Conservation (phyloP, 2,329 filamentous ascomycete species). For the Beauveria medogensis region DNA sequence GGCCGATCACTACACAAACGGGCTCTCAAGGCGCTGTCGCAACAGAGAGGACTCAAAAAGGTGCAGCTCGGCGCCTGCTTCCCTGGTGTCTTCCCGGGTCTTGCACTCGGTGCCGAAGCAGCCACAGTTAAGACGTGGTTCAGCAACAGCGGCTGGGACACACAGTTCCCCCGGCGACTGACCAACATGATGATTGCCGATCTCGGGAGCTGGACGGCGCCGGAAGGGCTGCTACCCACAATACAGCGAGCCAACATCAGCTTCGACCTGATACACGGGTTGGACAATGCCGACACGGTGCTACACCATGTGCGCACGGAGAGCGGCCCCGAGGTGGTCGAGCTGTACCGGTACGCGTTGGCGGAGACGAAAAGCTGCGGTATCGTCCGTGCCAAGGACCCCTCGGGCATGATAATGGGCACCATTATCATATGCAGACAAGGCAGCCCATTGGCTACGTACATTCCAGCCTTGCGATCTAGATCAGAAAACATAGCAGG, state of each 20-base stretch:
- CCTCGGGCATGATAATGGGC: constrained; percentile 60
- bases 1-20: constrained; percentile 83
- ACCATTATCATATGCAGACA: constrained; percentile 73
- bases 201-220: constrained; percentile 63
- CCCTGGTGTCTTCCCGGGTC: constrained; percentile 79
- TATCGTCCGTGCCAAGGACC: constrained; percentile 72
- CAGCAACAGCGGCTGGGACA: constrained; percentile 82
- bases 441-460: constrained; percentile 58
- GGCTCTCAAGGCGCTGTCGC: constrained; percentile 65
- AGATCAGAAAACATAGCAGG: constrained; percentile 56
- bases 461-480: constrained; percentile 60
- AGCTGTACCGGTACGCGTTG: constrained; percentile 71
- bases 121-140: constrained; percentile 66
- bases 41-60: constrained; percentile 64
- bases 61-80: constrained; percentile 76
- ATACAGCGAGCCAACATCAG: constrained; percentile 65
- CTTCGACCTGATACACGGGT: constrained; percentile 77
- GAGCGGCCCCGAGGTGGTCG: constrained; percentile 67
- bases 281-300: constrained; percentile 66
- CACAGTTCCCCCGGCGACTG: constrained; percentile 45
- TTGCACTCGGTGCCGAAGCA: constrained; percentile 50
- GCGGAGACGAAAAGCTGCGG: constrained; percentile 64
- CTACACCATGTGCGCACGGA: constrained; percentile 66
- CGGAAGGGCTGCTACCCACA: constrained; percentile 66
- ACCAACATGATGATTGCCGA: constrained; percentile 67